A percentile compares a stretch with the other conserved stretches of the same genome.
Conservation (phyloP, 2,329 filamentous ascomycete genomes). For the Aspergillus hiratsukae region DNA sequence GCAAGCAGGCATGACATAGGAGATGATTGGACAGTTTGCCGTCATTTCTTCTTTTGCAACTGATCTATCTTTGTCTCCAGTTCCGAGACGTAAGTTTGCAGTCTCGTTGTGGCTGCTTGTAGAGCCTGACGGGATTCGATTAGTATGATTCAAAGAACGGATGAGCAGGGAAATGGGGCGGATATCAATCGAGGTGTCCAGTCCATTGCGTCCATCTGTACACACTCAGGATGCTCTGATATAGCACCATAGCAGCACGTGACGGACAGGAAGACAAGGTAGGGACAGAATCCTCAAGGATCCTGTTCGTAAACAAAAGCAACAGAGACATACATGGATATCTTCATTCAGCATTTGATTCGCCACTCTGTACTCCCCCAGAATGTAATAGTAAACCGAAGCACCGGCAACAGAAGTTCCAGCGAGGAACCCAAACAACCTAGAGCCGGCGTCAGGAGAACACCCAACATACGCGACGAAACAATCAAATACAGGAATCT, state of each 20-base stretch:
- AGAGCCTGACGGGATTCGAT: constrained; percentile 58
- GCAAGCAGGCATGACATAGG: neutral
- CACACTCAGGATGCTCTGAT: neutral
- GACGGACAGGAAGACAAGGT: neutral
- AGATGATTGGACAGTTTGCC: neutral
- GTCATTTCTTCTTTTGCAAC: constrained; percentile 63
- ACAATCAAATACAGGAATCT: constrained; percentile 4
- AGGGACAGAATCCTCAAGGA: neutral
- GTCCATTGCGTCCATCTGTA: neutral
- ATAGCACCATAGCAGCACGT: constrained; percentile 1
- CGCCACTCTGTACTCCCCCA: constrained; percentile 88
- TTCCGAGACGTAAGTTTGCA: constrained; percentile 76
- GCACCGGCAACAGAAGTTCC: constrained; percentile 74
- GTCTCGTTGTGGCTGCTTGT: constrained; percentile 78
- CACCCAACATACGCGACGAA: neutral
- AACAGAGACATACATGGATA: constrained; percentile 73
- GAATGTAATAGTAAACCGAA: constrained; percentile 84
- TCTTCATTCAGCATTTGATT: constrained; percentile 93
- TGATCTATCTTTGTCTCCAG: constrained; percentile 75
- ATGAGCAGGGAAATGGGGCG: neutral
- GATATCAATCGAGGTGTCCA: neutral
- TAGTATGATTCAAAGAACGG: neutral
- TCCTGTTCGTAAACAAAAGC: neutral
- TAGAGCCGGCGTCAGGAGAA: constrained; percentile 35
- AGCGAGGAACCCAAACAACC: constrained; percentile 86